phyloP scores from a whole-genome alignment of 2,329 filamentous ascomycete species.

The Fusarium pseudoanthophilum region DNA sequence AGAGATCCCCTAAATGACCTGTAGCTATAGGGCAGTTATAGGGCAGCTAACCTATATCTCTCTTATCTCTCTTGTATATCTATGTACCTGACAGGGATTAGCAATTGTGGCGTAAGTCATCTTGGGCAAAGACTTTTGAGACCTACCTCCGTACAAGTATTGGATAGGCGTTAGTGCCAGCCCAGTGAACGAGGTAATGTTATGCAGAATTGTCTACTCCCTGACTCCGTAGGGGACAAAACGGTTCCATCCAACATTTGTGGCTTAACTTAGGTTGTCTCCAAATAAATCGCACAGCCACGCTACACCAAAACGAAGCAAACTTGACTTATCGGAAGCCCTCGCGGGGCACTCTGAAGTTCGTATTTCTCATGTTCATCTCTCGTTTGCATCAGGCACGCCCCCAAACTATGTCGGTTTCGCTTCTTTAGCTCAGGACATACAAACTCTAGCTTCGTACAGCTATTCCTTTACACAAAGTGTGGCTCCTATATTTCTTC shows the following conservation, averaged over 20 bases:
- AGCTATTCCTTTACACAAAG: neutral
- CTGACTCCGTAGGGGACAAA: neutral
- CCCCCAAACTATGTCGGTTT: neutral
- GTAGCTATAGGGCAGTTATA: too few species aligned
- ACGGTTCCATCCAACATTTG: conserved; percentile 2
- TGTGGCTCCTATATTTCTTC: neutral
- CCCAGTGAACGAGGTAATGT: conserved; percentile 3
- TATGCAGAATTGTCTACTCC: neutral
- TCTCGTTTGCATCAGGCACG: neutral
- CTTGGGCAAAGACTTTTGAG: too few species aligned
- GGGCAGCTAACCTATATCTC: too few species aligned
- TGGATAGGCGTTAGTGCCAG: neutral
- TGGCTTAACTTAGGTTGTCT: conserved; percentile 23
- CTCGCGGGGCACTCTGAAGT: conserved; percentile 12
- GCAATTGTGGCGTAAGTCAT: too few species aligned
- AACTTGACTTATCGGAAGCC: neutral
- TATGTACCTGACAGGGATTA: too few species aligned
- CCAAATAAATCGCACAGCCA: conserved; percentile 19
- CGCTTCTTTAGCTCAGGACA: neutral
- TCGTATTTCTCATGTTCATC: neutral
- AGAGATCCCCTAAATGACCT: too few species aligned
- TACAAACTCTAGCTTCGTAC: neutral
- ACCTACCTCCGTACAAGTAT: neutral
- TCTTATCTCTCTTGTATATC: too few species aligned
- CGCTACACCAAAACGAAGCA: conserved; percentile 13